Base-by-base conservation (phyloP, 2,329 filamentous ascomycete species). In the Aspergillus sp. region DNA sequence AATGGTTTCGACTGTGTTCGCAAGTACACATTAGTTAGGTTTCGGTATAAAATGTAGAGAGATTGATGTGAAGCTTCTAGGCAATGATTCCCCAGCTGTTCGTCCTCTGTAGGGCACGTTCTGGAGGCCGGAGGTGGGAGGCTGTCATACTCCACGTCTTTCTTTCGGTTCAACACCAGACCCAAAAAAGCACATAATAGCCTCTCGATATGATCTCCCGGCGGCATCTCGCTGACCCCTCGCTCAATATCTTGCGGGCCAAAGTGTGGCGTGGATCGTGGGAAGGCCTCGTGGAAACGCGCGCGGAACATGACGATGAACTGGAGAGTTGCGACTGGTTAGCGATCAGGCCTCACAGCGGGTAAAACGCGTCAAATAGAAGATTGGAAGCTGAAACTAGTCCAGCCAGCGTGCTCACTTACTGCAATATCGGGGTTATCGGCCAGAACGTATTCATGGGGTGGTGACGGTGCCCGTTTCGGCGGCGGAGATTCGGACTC, bases 291-390 rank as follows among this genome's bases (percentile, higher is more conserved):
- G 78, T 85, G 88, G 77, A 99, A 98, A 72, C 95, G 91, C 77
- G 90, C 90, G 75, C 94, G 88, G 79, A 98, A 99, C 91, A 96
- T 97, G 67, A 98, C 92, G 77, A 99, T 91, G 79, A 99, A 97
- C 92, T 97, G 71, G 57, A 49, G 57, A 16, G 54, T 67, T 70
- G 70, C 71, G 67, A 70, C 64, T 59, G 57, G 67, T 77, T 60
- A 77, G 72, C 68, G 64, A 71, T 70, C 62, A 67, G 68, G 67
- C 66, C 57, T 29, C 16, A 67, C 58, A 59, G 63, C 63, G 68
- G 62, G 66, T 69, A 77, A 59, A 57, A 70, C 73, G 71, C 70
- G 60, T 63, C 54, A 60, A 58, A 59, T 55, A n/a, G 46, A 52
- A 49, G 49, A 54, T 53, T 1, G 59, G 69, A 46, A 26, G 31